Evolutionary conservation across 140 eudicot species (phyloP).

Genomic region (Anethum foeniculum): DNA sequence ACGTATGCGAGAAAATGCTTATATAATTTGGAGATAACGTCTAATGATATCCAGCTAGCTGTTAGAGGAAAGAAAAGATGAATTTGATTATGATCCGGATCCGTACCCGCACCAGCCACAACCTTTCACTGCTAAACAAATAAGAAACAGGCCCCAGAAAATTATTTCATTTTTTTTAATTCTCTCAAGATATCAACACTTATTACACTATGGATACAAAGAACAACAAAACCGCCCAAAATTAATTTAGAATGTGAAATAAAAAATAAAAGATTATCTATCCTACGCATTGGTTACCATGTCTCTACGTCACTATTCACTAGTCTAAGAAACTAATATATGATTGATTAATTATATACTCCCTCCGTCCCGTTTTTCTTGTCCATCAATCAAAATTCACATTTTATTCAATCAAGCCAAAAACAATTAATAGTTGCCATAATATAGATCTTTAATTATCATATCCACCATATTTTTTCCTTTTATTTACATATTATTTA

Average conservation of each 20-base stretch:
- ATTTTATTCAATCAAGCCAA: too few relatives aligned
- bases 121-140: background rate
- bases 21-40: background rate
- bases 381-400: too few relatives aligned
- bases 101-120: background rate
- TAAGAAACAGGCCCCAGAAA: background rate
- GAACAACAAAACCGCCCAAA: background rate
- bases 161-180: background rate
- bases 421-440: too few relatives aligned
- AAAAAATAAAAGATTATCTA: background rate
- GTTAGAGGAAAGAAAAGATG: background rate
- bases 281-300: background rate
- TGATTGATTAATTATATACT: background rate
- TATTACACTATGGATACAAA: background rate
- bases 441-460: too few relatives aligned
- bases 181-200: background rate
- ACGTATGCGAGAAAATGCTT: background rate
- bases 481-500: too few relatives aligned
- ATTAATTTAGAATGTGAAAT: background rate
- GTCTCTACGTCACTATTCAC: background rate
- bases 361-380: too few relatives aligned
- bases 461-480: too few relatives aligned
- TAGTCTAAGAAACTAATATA: background rate
- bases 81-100: background rate
- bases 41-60: constrained; percentile 1